A percentile compares a stretch with the other conserved stretches of the same genome.
phyloP scores from a whole-genome alignment of 202 grass and related monocot species.

The Bolboschoenoplectus hybrid region DNA sequence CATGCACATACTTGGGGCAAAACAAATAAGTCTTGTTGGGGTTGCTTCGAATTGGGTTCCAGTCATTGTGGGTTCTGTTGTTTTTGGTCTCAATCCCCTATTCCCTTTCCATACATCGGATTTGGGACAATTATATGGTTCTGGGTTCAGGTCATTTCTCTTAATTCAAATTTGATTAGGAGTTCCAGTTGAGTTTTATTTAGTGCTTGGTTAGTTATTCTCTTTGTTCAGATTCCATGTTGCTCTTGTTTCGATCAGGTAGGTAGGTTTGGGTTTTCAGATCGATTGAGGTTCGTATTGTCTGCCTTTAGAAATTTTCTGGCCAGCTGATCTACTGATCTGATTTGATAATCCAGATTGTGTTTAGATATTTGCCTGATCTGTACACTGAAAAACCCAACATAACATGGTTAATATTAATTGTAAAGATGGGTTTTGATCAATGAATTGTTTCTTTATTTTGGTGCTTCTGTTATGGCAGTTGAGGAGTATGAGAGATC shows the following conservation, averaged over 20 bases:
- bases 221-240: not conserved
- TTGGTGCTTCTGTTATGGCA: slow-evolving; percentile 38
- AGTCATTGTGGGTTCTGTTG: not conserved
- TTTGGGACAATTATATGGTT: not conserved
- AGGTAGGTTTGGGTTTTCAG: not conserved
- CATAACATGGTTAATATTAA: slow-evolving; percentile 9
- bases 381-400: not conserved
- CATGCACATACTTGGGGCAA: not conserved
- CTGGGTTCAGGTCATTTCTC: not conserved
- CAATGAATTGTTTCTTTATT: slow-evolving; percentile 15
- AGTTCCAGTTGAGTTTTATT: not conserved
- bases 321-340: not conserved
- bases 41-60: not conserved
- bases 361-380: not conserved
- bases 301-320: not conserved
- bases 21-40: slow-evolving; percentile 20
- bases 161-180: not conserved
- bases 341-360: not conserved
- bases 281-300: not conserved
- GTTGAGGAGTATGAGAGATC: slow-evolving; percentile 84
- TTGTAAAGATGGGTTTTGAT: not conserved
- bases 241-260: not conserved
- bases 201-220: slow-evolving; percentile 1
- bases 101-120: not conserved
- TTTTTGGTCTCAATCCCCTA: not conserved